Evolutionary conservation across 2,329 filamentous ascomycete species (phyloP).

Genomic region (Trichophyton mentagrophytes): DNA sequence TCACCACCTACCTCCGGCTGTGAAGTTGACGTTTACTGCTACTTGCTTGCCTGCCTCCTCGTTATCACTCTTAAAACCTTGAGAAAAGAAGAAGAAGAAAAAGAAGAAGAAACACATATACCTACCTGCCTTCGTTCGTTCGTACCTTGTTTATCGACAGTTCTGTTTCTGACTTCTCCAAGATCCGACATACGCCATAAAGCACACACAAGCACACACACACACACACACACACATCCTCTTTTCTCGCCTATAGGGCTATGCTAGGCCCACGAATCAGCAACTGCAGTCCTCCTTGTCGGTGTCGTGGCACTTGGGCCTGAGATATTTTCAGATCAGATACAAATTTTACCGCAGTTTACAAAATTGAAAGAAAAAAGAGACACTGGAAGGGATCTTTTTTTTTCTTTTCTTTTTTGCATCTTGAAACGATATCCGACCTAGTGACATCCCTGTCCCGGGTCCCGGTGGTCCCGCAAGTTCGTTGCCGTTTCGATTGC

Average conservation of each 20-base stretch:
- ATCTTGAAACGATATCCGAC: slow-evolving; percentile 1
- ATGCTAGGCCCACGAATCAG: slow-evolving; percentile 11
- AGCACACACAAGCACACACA: no score
- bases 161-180: slow-evolving; percentile 4
- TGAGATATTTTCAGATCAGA: slow-evolving; percentile 1
- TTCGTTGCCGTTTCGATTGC: slow-evolving; percentile 6
- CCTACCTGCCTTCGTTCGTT: background rate
- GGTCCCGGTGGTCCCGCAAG: slow-evolving; percentile 11
- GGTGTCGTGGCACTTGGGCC: slow-evolving; percentile 8
- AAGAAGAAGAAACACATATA: no score
- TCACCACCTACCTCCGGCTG: background rate
- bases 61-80: background rate
- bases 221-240: background rate
- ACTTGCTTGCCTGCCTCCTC: background rate
- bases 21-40: background rate
- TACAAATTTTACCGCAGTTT: slow-evolving; percentile 3
- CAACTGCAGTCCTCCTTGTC: slow-evolving; percentile 5
- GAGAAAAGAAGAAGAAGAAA: background rate
- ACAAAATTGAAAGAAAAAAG: slow-evolving; percentile 2
- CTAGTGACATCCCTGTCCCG: slow-evolving; percentile 9
- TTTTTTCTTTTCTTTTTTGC: background rate
- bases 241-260: slow-evolving; percentile 5
- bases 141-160: slow-evolving; percentile 1
- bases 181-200: background rate
- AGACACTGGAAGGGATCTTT: background rate